Evolutionary conservation across 1,139 yeast genomes (phyloP).

Genomic region (Kodamaea anthophila): DNA sequence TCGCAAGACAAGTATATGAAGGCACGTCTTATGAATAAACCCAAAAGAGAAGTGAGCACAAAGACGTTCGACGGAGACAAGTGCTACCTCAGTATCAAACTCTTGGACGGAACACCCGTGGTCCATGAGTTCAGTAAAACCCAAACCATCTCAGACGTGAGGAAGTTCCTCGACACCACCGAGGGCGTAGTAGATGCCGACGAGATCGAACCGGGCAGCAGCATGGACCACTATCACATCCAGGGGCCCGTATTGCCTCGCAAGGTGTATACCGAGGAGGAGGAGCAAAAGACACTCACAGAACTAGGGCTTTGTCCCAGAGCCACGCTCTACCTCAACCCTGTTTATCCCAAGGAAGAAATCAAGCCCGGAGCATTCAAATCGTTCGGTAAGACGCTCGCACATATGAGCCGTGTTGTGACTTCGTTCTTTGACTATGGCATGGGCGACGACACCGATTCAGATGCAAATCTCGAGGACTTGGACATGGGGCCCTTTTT

Average conservation of each 20-base stretch:
- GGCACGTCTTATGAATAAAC: too few species aligned
- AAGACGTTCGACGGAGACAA: slow-evolving; percentile 2
- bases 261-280: slow-evolving; percentile 38
- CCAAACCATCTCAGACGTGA: slow-evolving; percentile 4
- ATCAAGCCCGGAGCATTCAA: too few species aligned
- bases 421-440: slow-evolving; percentile 43
- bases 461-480: too few species aligned
- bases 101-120: slow-evolving; percentile 50
- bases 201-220: slow-evolving; percentile 36
- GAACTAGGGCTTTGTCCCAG: slow-evolving; percentile 56
- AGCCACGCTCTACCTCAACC: slow-evolving; percentile 60
- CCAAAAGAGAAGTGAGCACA: neutral
- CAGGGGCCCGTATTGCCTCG: slow-evolving; percentile 35
- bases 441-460: too few species aligned
- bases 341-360: too few species aligned
- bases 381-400: too few species aligned
- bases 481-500: too few species aligned
- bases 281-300: slow-evolving; percentile 44
- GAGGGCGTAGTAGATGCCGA: slow-evolving; percentile 52
- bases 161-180: slow-evolving; percentile 14
- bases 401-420: too few species aligned
- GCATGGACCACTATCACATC: slow-evolving; percentile 33
- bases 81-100: slow-evolving; percentile 24
- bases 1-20: slow-evolving; percentile 8
- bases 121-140: slow-evolving; percentile 35